These are phyloP conservation scores for Carex myosuroides DNA, from an alignment of 176 grass and related monocot genomes.

Conservation along the genomic window DNA sequence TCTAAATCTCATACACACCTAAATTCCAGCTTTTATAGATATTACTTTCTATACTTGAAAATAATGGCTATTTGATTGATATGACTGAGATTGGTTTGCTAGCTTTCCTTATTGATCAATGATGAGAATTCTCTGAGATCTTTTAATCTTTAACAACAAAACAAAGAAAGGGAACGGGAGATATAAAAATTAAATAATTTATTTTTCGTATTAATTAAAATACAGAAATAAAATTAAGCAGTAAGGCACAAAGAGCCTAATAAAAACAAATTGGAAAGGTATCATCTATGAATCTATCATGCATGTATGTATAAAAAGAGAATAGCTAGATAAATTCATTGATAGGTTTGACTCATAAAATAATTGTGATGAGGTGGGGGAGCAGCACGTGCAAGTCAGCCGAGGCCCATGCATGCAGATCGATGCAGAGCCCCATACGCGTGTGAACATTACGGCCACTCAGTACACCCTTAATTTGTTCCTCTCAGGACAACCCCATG, in stretches of 20 bases:
- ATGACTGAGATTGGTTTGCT: too few relatives aligned
- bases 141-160: too few relatives aligned
- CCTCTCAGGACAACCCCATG: neutral
- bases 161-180: too few relatives aligned
- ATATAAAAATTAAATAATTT: neutral
- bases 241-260: neutral
- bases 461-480: neutral
- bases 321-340: neutral
- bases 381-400: slow-evolving; percentile 4
- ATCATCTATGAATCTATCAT: neutral
- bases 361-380: neutral
- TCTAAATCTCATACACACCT: too few relatives aligned
- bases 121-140: too few relatives aligned
- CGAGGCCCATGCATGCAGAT: neutral
- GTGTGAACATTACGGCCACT: slow-evolving; percentile 4
- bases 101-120: too few relatives aligned
- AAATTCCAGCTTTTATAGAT: too few relatives aligned
- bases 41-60: too few relatives aligned
- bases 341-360: slow-evolving; percentile 9
- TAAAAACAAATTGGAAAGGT: too few relatives aligned
- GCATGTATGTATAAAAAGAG: neutral
- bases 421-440: neutral
- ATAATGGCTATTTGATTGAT: too few relatives aligned
- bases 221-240: neutral
- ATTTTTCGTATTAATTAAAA: neutral